Percentiles rank a stretch among this genome's conserved stretches.
Conservation (phyloP, 129 eudicot genomes). For the Chrysanthemum seticuspe region DNA sequence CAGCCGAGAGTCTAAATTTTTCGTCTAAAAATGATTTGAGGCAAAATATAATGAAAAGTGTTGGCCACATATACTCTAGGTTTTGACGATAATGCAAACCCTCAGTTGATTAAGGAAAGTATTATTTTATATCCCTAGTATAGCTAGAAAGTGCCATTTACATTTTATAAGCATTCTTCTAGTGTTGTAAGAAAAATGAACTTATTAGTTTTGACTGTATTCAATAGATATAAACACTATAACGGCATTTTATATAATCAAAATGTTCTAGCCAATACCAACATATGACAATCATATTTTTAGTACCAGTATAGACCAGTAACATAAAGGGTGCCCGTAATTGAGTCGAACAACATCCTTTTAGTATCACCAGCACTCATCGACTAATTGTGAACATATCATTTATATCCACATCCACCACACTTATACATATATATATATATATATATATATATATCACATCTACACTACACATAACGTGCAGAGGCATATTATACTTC, state of each 20-base stretch:
- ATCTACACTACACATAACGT: not conserved
- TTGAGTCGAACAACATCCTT: too few relatives aligned
- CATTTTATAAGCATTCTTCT: not conserved
- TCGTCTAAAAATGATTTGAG: not conserved
- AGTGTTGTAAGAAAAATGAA: not conserved
- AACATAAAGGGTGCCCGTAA: too few relatives aligned
- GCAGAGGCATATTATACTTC: not conserved
- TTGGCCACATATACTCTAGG: not conserved
- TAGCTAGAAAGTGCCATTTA: too few relatives aligned
- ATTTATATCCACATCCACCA: not conserved
- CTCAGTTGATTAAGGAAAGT: not conserved
- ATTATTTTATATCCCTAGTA: not conserved
- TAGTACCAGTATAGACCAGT: too few relatives aligned
- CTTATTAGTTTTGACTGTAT: too few relatives aligned
- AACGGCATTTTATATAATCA: too few relatives aligned
- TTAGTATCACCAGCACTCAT: not conserved
- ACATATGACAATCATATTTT: too few relatives aligned
- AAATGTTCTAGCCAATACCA: too few relatives aligned
- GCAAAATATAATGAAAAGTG: not conserved
- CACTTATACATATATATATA: not conserved
- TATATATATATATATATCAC: not conserved
- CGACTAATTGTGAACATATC: not conserved
- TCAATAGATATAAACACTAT: too few relatives aligned
- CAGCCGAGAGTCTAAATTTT: too few relatives aligned
- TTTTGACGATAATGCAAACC: not conserved